phyloP scores from a whole-genome alignment of 2,329 filamentous ascomycete species.

The Pestalotiopsis sp. region DNA sequence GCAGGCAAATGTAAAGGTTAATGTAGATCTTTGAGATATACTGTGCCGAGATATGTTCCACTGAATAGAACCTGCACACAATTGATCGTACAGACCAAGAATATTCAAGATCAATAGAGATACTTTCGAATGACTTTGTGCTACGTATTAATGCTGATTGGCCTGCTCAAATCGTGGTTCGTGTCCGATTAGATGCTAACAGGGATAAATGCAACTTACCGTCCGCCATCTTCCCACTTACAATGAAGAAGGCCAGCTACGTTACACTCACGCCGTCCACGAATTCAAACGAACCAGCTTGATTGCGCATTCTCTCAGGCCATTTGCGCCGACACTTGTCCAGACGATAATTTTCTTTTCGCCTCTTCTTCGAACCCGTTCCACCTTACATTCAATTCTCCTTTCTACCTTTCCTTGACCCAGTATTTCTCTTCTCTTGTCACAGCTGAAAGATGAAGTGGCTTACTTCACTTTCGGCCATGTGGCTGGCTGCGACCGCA shows the following conservation, averaged over 20 bases:
- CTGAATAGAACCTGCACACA: neutral
- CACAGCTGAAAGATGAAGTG: constrained; percentile 28
- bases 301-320: neutral
- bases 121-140: neutral
- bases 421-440: constrained; percentile 13
- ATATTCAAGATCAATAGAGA: neutral
- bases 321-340: constrained; percentile 10
- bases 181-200: neutral
- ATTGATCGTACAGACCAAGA: neutral
- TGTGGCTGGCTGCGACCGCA: constrained; percentile 36
- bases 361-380: constrained; percentile 13
- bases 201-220: constrained; percentile 6
- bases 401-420: constrained; percentile 8
- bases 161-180: neutral
- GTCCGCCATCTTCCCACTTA: neutral
- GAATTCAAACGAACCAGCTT: constrained; percentile 1
- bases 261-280: constrained; percentile 4
- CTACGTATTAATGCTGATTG: neutral
- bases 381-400: constrained; percentile 12
- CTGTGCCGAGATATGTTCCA: neutral
- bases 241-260: neutral
- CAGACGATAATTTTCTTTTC: constrained; percentile 3
- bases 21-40: neutral
- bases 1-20: neutral
- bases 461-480: constrained; percentile 33